Evolutionary conservation across 805 yeast genomes (phyloP).

Genomic region (Lachancea mirantina): DNA sequence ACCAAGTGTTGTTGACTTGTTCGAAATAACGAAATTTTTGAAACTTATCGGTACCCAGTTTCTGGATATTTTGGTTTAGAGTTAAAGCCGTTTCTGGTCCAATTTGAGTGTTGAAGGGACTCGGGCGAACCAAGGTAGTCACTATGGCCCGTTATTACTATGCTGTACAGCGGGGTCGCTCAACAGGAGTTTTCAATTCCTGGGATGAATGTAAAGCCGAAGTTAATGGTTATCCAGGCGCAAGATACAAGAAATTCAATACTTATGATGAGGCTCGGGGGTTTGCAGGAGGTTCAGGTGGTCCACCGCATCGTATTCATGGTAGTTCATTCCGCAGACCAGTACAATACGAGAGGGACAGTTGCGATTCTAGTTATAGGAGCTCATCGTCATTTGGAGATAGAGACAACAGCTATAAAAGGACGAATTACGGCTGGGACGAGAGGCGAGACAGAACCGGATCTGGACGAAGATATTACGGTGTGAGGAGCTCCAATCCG

Average conservation of each 20-base stretch:
- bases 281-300: constrained; percentile 23
- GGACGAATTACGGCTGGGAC: neutral
- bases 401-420: neutral
- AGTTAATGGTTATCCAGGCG: constrained; percentile 50
- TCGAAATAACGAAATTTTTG: neutral
- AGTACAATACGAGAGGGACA: neutral
- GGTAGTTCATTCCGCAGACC: too few species aligned
- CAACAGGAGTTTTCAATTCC: constrained; percentile 46
- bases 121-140: too few species aligned
- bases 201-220: constrained; percentile 55
- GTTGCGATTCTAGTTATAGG: constrained; percentile 1
- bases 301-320: neutral
- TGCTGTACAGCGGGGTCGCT: constrained; percentile 50
- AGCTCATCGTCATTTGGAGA: constrained; percentile 4
- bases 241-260: constrained; percentile 50
- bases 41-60: neutral
- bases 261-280: constrained; percentile 42
- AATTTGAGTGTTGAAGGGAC: too few species aligned
- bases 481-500: constrained; percentile 28
- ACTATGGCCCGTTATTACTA: too few species aligned
- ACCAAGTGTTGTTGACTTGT: neutral
- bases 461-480: constrained; percentile 22
- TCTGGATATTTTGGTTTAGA: constrained; percentile 1
- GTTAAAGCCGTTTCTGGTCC: too few species aligned
- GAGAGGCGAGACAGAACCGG: neutral